Evolutionary conservation across 495 filamentous ascomycete genomes (phyloP).

Genomic region (Rostrohypoxylon terebratum): DNA sequence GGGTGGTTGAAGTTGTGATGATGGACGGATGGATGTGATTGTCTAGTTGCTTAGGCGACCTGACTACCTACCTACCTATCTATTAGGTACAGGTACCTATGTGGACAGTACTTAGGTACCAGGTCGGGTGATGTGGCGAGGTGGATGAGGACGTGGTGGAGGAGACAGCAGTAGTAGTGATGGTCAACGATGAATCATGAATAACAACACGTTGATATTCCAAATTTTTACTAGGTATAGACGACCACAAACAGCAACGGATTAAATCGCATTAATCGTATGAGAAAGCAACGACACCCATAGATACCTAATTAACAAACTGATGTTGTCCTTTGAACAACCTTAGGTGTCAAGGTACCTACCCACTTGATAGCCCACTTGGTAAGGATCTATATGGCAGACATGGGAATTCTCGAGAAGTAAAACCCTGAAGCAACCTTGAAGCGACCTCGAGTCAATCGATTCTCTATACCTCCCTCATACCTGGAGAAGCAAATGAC

Average conservation of each 20-base stretch:
- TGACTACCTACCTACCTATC: too few relatives aligned
- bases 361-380: neutral
- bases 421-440: too few relatives aligned
- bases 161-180: too few relatives aligned
- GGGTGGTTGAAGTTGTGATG: neutral
- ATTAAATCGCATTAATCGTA: neutral
- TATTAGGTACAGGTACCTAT: too few relatives aligned
- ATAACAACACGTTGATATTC: constrained; percentile 3
- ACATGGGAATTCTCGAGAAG: too few relatives aligned
- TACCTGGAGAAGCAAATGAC: too few relatives aligned
- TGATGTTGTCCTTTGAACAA: neutral
- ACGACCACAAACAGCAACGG: neutral
- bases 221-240: neutral
- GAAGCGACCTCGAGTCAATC: too few relatives aligned
- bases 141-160: neutral
- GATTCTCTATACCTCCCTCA: too few relatives aligned
- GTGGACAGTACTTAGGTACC: too few relatives aligned
- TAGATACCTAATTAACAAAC: neutral
- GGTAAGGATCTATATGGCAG: too few relatives aligned
- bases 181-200: neutral
- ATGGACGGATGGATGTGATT: neutral
- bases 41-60: too few relatives aligned
- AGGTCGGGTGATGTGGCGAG: neutral
- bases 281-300: neutral
- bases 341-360: too few relatives aligned